Evolutionary conservation across 2,329 filamentous ascomycete genomes (phyloP).

Genomic region (Zasmidium angulare): DNA sequence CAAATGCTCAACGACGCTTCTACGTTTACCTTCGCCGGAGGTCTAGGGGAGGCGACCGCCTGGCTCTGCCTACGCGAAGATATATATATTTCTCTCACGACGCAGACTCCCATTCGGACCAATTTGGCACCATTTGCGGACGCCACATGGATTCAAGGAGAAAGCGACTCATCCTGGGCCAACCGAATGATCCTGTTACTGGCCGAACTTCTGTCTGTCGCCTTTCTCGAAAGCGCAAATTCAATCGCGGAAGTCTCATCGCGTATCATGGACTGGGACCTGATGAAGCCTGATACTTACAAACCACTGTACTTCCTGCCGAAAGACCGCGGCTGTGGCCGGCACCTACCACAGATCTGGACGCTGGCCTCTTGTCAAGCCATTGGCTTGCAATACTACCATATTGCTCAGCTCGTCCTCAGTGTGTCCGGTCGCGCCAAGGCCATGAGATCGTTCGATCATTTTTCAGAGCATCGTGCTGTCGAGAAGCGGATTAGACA

Average conservation of each 20-base stretch:
- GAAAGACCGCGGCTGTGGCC: neutral
- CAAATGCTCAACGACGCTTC: slow-evolving; percentile 42
- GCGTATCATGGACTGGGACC: neutral
- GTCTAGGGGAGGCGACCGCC: slow-evolving; percentile 41
- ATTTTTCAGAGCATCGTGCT: slow-evolving; percentile 7
- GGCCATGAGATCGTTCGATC: slow-evolving; percentile 7
- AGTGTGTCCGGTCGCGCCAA: neutral
- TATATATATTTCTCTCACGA: slow-evolving; percentile 41
- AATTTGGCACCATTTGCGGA: slow-evolving; percentile 27
- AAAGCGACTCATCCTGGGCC: slow-evolving; percentile 15
- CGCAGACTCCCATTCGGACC: slow-evolving; percentile 34
- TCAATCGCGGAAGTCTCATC: neutral
- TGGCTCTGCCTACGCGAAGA: slow-evolving; percentile 45
- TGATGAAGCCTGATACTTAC: neutral
- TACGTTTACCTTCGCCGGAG: slow-evolving; percentile 39
- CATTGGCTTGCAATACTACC: slow-evolving; percentile 20
- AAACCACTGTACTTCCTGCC: slow-evolving; percentile 4
- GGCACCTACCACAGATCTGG: slow-evolving; percentile 17
- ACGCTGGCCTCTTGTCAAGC: slow-evolving; percentile 18
- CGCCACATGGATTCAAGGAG: slow-evolving; percentile 12
- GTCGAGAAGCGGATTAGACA: slow-evolving; percentile 11
- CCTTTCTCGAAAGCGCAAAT: slow-evolving; percentile 6
- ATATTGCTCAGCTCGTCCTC: slow-evolving; percentile 20
- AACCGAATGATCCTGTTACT: slow-evolving; percentile 20
- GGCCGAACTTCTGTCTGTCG: slow-evolving; percentile 10